phyloP scores from a whole-genome alignment of 2,329 filamentous ascomycete genomes.

The Coniochaeta sp. region DNA sequence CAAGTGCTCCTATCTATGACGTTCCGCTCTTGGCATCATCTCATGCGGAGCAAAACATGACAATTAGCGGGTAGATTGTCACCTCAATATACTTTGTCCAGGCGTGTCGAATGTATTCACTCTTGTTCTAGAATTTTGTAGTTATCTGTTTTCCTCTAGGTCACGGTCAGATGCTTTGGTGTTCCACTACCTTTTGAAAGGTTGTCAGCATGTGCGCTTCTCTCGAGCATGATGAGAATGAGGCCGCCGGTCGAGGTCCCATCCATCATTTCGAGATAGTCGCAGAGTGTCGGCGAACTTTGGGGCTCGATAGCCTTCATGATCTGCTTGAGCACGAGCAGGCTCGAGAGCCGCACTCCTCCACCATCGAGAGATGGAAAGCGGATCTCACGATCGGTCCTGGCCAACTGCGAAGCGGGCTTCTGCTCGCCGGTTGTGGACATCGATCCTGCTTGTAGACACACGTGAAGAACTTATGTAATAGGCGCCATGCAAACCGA shows the following conservation, averaged over 20 bases:
- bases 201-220: constrained; percentile 4
- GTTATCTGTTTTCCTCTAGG: background rate
- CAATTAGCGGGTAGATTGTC: background rate
- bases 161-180: background rate
- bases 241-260: constrained; percentile 9
- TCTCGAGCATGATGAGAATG: constrained; percentile 35
- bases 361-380: background rate
- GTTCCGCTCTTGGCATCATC: background rate
- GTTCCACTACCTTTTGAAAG: background rate
- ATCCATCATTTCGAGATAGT: constrained; percentile 12
- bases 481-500: background rate
- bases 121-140: too few relatives aligned
- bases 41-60: background rate
- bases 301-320: background rate
- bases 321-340: background rate
- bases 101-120: too few relatives aligned
- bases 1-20: background rate
- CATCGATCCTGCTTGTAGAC: background rate
- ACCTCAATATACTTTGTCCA: background rate
- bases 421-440: background rate
- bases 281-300: background rate
- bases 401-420: background rate
- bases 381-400: background rate
- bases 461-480: background rate
- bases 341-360: background rate